A percentile compares a stretch with the other conserved stretches of the same genome.
These are phyloP conservation scores for Suillus sp. DNA, from an alignment of 768 basidiomycete genomes.

Conservation along the genomic window DNA sequence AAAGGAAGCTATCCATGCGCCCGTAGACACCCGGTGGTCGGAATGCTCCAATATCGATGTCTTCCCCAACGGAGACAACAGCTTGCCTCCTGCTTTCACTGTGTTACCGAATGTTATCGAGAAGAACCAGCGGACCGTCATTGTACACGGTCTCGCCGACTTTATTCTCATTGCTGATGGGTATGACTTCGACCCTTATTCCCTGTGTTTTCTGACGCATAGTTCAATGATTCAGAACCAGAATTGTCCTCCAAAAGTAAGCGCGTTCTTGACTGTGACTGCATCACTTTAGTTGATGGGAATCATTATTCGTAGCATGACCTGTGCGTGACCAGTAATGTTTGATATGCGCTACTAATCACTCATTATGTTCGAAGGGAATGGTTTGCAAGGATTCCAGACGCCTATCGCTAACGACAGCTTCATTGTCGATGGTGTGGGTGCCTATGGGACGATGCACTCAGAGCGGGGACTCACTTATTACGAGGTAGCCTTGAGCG, in stretches of 20 bases:
- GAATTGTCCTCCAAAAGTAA: slow-evolving; percentile 35
- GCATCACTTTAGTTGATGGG: background rate
- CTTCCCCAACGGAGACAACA: slow-evolving; percentile 62
- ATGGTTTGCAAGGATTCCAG: slow-evolving; percentile 65
- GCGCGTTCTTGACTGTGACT: background rate
- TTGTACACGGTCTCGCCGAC: slow-evolving; percentile 74
- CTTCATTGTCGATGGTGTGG: slow-evolving; percentile 73
- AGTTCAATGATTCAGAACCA: slow-evolving; percentile 36
- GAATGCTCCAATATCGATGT: slow-evolving; percentile 64
- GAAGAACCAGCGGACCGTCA: slow-evolving; percentile 67
- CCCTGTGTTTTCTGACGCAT: background rate
- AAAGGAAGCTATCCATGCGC: slow-evolving; percentile 68
- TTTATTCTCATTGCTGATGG: slow-evolving; percentile 76
- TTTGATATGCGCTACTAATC: background rate
- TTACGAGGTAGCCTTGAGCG: slow-evolving; percentile 65
- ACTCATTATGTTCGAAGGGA: slow-evolving; percentile 10
- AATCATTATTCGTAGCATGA: background rate
- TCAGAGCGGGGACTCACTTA: slow-evolving; percentile 69
- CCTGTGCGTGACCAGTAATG: background rate
- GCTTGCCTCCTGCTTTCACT: slow-evolving; percentile 60
- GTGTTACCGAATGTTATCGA: slow-evolving; percentile 77
- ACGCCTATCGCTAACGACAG: slow-evolving; percentile 64
- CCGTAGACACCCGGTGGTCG: slow-evolving; percentile 56
- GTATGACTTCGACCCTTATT: slow-evolving; percentile 31
- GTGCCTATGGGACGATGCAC: slow-evolving; percentile 65